These are phyloP conservation scores for Kurtzmaniella quercitrusa DNA, from an alignment of 1,139 yeast species.

Conservation along the genomic window DNA sequence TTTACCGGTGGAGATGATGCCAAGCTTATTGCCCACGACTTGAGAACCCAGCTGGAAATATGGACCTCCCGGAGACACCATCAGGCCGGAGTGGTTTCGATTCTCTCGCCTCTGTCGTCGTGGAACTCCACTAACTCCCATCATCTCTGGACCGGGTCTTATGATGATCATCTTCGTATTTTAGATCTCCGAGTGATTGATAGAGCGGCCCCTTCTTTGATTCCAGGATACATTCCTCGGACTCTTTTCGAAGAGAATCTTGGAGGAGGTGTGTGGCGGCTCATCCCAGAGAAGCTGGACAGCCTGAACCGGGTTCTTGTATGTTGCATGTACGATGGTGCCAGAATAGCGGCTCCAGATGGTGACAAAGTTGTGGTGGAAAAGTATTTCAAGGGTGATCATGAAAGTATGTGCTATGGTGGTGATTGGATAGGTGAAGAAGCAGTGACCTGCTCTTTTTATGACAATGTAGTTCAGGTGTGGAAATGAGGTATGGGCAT, in stretches of 20 bases:
- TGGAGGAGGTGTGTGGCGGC: constrained; percentile 95
- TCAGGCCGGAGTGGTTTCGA: constrained; percentile 85
- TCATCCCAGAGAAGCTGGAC: constrained; percentile 43
- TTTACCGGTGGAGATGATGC: constrained; percentile 94
- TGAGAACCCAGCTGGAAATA: constrained; percentile 42
- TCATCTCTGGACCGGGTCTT: constrained; percentile 82
- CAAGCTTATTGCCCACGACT: constrained; percentile 69
- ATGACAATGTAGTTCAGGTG: constrained; percentile 73
- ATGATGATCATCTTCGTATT: constrained; percentile 72
- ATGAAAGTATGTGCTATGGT: constrained; percentile 92
- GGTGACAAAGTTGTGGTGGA: constrained; percentile 38
- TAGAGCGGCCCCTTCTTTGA: constrained; percentile 28
- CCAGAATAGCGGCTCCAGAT: constrained; percentile 50
- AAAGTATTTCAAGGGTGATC: constrained; percentile 60
- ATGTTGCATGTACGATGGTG: constrained; percentile 97
- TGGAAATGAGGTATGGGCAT: constrained; percentile 46
- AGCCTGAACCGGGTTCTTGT: constrained; percentile 39
- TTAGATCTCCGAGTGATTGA: constrained; percentile 66
- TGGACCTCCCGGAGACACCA: constrained; percentile 64
- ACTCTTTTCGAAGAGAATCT: constrained; percentile 43
- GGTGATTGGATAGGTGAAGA: constrained; percentile 70
- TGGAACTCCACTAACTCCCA: constrained; percentile 45
- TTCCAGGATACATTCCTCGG: constrained; percentile 47
- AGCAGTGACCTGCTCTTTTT: constrained; percentile 83
- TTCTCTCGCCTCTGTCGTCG: constrained; percentile 43